Percentiles rank a stretch among this genome's conserved stretches.
Conservation (phyloP, 345 rosid genomes). For the Isatis tinctoria region DNA sequence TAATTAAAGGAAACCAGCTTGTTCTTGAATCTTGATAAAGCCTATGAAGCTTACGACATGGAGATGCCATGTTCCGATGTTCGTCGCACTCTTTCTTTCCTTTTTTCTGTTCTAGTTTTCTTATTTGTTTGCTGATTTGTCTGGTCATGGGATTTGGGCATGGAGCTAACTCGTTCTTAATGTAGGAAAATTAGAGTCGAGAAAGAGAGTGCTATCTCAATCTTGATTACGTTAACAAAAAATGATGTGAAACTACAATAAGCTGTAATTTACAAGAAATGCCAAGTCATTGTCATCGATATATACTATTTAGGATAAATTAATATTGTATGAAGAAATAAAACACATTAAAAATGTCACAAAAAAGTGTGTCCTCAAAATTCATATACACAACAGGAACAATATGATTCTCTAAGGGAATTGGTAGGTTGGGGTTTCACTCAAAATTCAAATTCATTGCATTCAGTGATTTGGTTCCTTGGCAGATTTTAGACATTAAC, state of each 20-base stretch:
- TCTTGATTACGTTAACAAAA: not conserved
- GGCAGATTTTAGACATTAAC: not conserved
- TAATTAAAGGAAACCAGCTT: no score
- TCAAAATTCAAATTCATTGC: not conserved
- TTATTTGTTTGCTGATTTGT: not conserved
- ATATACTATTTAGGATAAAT: not conserved
- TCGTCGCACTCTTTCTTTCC: no score
- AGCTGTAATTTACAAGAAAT: not conserved
- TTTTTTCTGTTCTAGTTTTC: not conserved
- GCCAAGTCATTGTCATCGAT: not conserved
- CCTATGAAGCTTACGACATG: no score
- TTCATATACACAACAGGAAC: not conserved
- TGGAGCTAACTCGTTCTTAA: slow-evolving; percentile 1
- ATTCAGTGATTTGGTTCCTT: not conserved
- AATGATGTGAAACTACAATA: not conserved
- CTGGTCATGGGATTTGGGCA: slow-evolving; percentile 8
- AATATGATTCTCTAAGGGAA: not conserved
- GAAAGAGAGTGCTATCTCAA: not conserved
- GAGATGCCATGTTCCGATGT: no score
- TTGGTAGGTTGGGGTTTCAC: not conserved
- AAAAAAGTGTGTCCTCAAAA: not conserved
- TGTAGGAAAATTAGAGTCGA: not conserved
- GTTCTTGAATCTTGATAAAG: no score
- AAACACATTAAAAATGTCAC: not conserved
- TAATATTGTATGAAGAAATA: not conserved